These are phyloP conservation scores for Turritis glabra DNA, from an alignment of 345 rosid genomes.

Conservation along the genomic window DNA sequence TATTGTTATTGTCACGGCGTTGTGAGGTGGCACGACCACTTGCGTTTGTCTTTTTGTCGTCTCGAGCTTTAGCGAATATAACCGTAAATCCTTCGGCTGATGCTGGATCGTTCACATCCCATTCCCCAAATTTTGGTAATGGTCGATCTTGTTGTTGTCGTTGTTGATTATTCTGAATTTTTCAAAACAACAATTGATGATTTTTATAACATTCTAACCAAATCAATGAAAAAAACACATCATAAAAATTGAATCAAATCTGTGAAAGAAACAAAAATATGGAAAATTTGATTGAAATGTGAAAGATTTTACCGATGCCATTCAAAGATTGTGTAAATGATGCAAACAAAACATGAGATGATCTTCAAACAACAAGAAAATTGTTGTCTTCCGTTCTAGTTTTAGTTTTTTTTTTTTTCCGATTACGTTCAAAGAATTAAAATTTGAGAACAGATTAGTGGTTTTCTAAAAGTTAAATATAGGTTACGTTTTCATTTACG, in stretches of 20 bases:
- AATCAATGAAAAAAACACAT: not conserved
- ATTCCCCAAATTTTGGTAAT: slow-evolving; percentile 72
- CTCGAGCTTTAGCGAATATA: slow-evolving; percentile 70
- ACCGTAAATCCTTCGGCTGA: slow-evolving; percentile 76
- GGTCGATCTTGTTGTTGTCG: slow-evolving; percentile 61
- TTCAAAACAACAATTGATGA: not conserved
- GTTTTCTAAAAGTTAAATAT: slow-evolving; percentile 33
- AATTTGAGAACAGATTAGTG: slow-evolving; percentile 22
- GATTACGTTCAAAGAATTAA: slow-evolving; percentile 12
- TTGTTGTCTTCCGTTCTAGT: not conserved
- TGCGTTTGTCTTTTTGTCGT: slow-evolving; percentile 55
- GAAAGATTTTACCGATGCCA: slow-evolving; percentile 42
- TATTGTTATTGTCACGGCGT: slow-evolving; percentile 35
- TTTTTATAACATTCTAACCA: not conserved
- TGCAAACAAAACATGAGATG: slow-evolving; percentile 20
- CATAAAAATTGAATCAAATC: too few species aligned
- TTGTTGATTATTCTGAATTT: slow-evolving; percentile 30
- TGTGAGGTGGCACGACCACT: slow-evolving; percentile 40
- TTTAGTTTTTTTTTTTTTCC: not conserved
- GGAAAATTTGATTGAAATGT: not conserved
- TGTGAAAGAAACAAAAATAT: too few species aligned
- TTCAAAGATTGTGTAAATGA: slow-evolving; percentile 21
- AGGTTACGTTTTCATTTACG: slow-evolving; percentile 20
- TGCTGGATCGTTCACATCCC: slow-evolving; percentile 79
- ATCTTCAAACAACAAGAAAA: slow-evolving; percentile 3